These are phyloP conservation scores for Aspergillus hiratsukae DNA, from an alignment of 2,329 filamentous ascomycete genomes.

Conservation along the genomic window DNA sequence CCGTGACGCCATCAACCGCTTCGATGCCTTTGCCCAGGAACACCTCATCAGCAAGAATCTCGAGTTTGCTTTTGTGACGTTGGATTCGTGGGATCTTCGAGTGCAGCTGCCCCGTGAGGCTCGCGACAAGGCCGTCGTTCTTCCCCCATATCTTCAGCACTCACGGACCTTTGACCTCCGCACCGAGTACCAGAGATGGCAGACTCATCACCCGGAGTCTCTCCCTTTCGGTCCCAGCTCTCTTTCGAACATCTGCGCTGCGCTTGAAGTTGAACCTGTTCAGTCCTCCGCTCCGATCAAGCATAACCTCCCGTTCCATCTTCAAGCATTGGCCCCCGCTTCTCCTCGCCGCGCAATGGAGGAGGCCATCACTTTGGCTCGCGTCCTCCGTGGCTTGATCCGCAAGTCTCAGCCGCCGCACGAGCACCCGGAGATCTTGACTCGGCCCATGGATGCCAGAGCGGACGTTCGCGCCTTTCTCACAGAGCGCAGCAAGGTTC, in stretches of 20 bases:
- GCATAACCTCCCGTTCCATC: constrained; percentile 95
- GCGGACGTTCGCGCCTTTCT: constrained; percentile 95
- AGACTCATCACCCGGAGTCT: constrained; percentile 96
- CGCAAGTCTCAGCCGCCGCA: constrained; percentile 92
- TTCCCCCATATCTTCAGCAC: constrained; percentile 95
- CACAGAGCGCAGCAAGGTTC: constrained; percentile 92
- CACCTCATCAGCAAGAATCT: constrained; percentile 85
- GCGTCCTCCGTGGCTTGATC: constrained; percentile 87
- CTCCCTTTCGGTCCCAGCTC: constrained; percentile 94
- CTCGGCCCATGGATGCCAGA: constrained; percentile 90
- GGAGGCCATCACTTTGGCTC: constrained; percentile 88
- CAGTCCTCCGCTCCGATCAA: constrained; percentile 98
- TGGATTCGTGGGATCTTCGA: constrained; percentile 97
- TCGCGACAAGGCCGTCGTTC: constrained; percentile 94
- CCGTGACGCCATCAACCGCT: constrained; percentile 91
- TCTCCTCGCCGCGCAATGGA: constrained; percentile 96
- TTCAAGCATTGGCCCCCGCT: constrained; percentile 91
- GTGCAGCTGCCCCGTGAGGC: constrained; percentile 97
- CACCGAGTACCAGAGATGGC: constrained; percentile 97
- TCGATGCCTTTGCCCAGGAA: constrained; percentile 89
- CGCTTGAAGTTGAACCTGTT: constrained; percentile 94
- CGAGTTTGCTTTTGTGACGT: constrained; percentile 96
- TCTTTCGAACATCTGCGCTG: constrained; percentile 95
- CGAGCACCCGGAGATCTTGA: constrained; percentile 92
- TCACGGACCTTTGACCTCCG: constrained; percentile 95